Percentiles rank a stretch among this genome's conserved stretches.
These are phyloP conservation scores for Hericium erinaceus DNA, from an alignment of 768 basidiomycete species.

Conservation along the genomic window DNA sequence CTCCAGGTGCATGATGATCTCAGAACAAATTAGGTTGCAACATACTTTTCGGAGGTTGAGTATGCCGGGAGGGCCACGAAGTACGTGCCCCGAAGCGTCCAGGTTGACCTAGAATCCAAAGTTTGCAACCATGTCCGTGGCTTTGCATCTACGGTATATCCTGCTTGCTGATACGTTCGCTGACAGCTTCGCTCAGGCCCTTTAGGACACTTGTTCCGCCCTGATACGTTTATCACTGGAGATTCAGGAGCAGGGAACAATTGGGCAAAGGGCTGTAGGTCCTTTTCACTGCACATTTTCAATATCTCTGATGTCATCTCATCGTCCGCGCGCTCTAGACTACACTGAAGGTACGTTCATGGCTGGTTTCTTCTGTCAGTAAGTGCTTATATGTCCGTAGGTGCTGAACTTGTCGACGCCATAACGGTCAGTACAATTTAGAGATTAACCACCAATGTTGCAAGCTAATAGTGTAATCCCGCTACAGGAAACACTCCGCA, in stretches of 20 bases:
- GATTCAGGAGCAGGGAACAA: slow-evolving; percentile 76
- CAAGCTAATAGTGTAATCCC: background rate
- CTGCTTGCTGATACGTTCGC: slow-evolving; percentile 1
- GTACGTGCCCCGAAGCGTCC: slow-evolving; percentile 85
- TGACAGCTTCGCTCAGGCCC: slow-evolving; percentile 56
- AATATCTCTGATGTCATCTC: slow-evolving; percentile 11
- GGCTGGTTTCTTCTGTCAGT: background rate
- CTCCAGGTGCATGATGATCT: background rate
- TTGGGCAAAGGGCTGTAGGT: slow-evolving; percentile 90
- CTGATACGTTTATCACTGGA: slow-evolving; percentile 73
- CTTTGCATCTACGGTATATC: background rate
- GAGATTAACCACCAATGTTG: background rate
- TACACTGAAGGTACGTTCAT: slow-evolving; percentile 73
- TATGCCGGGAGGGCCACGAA: slow-evolving; percentile 35
- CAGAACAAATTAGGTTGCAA: slow-evolving; percentile 40
- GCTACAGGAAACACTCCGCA: slow-evolving; percentile 60
- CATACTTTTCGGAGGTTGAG: slow-evolving; percentile 74
- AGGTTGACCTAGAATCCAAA: slow-evolving; percentile 83
- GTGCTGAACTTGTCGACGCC: slow-evolving; percentile 86
- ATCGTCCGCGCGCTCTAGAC: slow-evolving; percentile 1
- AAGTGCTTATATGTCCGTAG: slow-evolving; percentile 26
- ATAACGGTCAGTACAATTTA: slow-evolving; percentile 41
- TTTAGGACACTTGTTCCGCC: slow-evolving; percentile 71
- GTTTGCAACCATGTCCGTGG: slow-evolving; percentile 66
- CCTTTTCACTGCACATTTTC: slow-evolving; percentile 7